Conservation (phyloP, 345 rosid species). For the Hypericum perforatum region DNA sequence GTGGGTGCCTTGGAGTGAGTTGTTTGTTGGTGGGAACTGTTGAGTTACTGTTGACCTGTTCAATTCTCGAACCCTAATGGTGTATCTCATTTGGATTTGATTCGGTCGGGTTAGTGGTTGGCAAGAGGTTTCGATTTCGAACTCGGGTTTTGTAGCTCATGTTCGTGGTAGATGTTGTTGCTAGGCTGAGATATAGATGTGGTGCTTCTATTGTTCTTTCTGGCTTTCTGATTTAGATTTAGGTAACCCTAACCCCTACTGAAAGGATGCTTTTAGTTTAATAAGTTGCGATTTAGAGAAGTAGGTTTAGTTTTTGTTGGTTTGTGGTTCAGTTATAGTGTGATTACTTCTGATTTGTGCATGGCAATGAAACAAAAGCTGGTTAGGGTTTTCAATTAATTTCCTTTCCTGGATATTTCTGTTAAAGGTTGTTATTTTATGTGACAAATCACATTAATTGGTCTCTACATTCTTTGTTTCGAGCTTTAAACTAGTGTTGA, state of each 20-base stretch:
- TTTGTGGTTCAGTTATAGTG: background rate
- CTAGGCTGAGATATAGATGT: background rate
- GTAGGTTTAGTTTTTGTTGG: constrained; percentile 11
- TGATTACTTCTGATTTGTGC: constrained; percentile 5
- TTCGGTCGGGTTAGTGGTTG: too few relatives aligned
- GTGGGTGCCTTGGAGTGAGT: constrained; percentile 17
- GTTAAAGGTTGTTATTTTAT: constrained; percentile 38
- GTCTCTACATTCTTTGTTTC: constrained; percentile 1
- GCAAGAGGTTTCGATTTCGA: too few relatives aligned
- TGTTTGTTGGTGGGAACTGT: constrained; percentile 13
- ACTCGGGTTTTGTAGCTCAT: too few relatives aligned
- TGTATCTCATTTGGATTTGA: too few relatives aligned
- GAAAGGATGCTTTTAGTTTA: constrained; percentile 1
- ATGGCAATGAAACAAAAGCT: background rate
- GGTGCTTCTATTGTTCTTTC: constrained; percentile 2
- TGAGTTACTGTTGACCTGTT: too few relatives aligned
- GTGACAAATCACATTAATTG: constrained; percentile 21
- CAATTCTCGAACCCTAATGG: too few relatives aligned
- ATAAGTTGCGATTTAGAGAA: constrained; percentile 16
- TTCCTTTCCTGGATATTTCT: constrained; percentile 15
- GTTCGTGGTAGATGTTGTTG: background rate
- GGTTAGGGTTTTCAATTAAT: constrained; percentile 34
- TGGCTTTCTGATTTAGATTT: constrained; percentile 5
- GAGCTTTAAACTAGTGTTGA: background rate
- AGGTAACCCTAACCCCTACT: constrained; percentile 39